phyloP scores from a whole-genome alignment of 805 yeast species.

The Barnettozyma pratensis region DNA sequence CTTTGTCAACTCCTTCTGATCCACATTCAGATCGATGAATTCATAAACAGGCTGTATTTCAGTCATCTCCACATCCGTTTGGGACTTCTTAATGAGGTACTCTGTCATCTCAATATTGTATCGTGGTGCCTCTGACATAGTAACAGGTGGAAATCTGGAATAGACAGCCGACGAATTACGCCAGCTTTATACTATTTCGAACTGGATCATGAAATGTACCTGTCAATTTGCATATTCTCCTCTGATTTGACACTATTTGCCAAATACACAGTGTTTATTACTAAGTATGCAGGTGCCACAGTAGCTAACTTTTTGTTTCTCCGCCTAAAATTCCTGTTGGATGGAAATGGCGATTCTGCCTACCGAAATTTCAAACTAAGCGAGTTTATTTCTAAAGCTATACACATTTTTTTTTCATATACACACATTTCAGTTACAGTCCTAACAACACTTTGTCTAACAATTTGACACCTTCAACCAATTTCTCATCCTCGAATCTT shows the following conservation, averaged over 20 bases:
- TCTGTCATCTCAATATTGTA: conserved; percentile 9
- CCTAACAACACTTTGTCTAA: conserved; percentile 30
- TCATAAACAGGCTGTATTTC: not conserved
- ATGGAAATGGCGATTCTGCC: not conserved
- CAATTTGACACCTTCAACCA: conserved; percentile 41
- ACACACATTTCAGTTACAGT: not conserved
- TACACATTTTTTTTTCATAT: not conserved
- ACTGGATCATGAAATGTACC: too few species aligned
- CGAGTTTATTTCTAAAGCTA: too few species aligned
- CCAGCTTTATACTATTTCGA: too few species aligned
- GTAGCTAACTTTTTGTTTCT: not conserved
- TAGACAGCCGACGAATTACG: not conserved
- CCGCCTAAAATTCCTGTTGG: not conserved
- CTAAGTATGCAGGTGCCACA: not conserved
- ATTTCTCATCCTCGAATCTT: conserved; percentile 45
- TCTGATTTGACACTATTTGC: not conserved
- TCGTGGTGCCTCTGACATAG: not conserved
- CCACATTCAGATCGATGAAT: conserved; percentile 7
- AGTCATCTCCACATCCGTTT: not conserved
- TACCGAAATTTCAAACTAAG: too few species aligned
- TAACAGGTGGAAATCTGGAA: not conserved
- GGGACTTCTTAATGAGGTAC: conserved; percentile 3
- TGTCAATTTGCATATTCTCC: not conserved
- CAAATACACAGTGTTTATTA: not conserved
- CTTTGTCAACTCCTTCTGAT: not conserved